phyloP scores from a whole-genome alignment of 495 filamentous ascomycete genomes.

The Aspergillus indologenus region DNA sequence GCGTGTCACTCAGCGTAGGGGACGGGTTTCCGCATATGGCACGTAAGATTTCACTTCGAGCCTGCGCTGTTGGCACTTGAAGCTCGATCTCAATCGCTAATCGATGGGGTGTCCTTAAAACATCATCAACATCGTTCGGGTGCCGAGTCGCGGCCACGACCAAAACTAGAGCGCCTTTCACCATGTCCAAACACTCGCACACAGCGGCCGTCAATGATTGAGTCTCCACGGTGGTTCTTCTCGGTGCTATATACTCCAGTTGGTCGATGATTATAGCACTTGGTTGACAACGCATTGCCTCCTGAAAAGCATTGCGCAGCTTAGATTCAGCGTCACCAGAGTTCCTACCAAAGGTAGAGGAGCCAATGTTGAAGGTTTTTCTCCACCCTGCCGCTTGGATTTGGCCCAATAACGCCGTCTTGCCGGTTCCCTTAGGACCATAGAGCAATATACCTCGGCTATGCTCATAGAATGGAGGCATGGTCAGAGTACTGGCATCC shows the following conservation, averaged over 20 bases:
- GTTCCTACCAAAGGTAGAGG: conserved; percentile 48
- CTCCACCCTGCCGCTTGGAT: conserved; percentile 69
- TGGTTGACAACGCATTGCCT: conserved; percentile 68
- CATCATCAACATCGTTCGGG: conserved; percentile 70
- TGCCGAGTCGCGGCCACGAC: conserved; percentile 72
- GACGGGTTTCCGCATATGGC: conserved; percentile 37
- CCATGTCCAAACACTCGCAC: conserved; percentile 41
- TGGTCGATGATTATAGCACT: conserved; percentile 83
- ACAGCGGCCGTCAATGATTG: conserved; percentile 38
- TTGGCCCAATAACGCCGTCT: conserved; percentile 64
- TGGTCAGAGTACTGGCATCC: conserved; percentile 26
- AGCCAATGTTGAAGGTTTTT: conserved; percentile 58
- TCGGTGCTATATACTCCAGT: conserved; percentile 70
- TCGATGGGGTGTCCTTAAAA: conserved; percentile 62
- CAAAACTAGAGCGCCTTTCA: conserved; percentile 51
- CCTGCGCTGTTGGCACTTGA: conserved; percentile 68
- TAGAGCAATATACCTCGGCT: conserved; percentile 67
- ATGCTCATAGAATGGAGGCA: conserved; percentile 44
- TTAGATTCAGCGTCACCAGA: conserved; percentile 43
- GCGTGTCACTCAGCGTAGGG: conserved; percentile 27
- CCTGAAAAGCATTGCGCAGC: conserved; percentile 68
- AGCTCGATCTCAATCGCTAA: conserved; percentile 74
- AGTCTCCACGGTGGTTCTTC: conserved; percentile 43
- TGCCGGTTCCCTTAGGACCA: conserved; percentile 81
- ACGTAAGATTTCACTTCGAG: conserved; percentile 71